phyloP scores from a whole-genome alignment of 2,329 filamentous ascomycete genomes.

The Penicillium fuscoglaucum region DNA sequence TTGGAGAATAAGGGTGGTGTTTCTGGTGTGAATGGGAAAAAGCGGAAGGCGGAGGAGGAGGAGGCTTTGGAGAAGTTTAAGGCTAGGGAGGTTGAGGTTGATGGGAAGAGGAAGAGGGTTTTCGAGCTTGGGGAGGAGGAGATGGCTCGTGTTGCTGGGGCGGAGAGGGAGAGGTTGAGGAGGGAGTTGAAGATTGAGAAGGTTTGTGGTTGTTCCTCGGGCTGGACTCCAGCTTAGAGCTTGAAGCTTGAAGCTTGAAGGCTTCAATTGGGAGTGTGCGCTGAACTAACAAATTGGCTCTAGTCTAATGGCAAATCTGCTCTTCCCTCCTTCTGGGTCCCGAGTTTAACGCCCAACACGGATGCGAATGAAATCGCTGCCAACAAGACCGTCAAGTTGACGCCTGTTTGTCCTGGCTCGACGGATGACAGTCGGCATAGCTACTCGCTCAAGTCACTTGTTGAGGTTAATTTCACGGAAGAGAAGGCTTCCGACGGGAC shows the following conservation, averaged over 20 bases:
- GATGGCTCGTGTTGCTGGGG: conserved; percentile 65
- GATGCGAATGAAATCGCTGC: conserved; percentile 58
- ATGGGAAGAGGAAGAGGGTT: conserved; percentile 65
- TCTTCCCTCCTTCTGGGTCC: conserved; percentile 90
- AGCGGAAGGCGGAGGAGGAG: conserved; percentile 9
- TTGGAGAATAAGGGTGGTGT: conserved; percentile 33
- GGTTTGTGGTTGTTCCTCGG: conserved; percentile 33
- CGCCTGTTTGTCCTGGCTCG: conserved; percentile 76
- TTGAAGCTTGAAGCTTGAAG: too few species aligned
- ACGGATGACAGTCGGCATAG: conserved; percentile 65
- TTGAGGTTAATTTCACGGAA: conserved; percentile 74
- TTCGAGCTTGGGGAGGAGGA: conserved; percentile 78
- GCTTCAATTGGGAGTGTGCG: background rate
- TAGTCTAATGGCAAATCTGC: conserved; percentile 58
- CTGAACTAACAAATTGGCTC: conserved; percentile 2
- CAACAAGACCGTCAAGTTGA: conserved; percentile 63
- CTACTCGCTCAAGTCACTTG: conserved; percentile 75
- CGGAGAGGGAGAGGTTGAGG: conserved; percentile 69
- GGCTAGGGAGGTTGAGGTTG: conserved; percentile 29
- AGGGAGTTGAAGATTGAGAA: conserved; percentile 72
- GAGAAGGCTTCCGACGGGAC: conserved; percentile 58
- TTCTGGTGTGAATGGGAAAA: conserved; percentile 3
- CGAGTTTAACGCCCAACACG: conserved; percentile 71
- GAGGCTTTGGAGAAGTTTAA: conserved; percentile 29
- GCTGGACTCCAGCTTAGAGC: background rate